These are phyloP conservation scores for Hylodesmum podocarpum DNA, from an alignment of 306 rosid genomes.

Conservation along the genomic window DNA sequence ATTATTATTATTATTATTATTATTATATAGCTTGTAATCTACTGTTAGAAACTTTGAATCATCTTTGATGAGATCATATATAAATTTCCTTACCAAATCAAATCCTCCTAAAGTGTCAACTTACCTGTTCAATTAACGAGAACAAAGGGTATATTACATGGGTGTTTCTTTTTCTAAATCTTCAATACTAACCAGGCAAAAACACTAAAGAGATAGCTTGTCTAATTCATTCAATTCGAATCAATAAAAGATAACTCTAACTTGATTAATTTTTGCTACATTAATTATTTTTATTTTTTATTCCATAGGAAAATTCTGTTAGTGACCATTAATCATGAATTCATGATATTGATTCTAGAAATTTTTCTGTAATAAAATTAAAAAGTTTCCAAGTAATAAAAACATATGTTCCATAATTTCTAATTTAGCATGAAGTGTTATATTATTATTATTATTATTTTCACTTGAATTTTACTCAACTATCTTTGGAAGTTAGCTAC, in stretches of 20 bases:
- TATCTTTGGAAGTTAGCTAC: slow-evolving; percentile 11
- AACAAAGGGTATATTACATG: too few species aligned
- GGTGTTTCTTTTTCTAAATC: background rate
- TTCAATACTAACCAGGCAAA: background rate
- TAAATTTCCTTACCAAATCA: background rate
- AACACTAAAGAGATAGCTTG: background rate
- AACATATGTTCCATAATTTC: background rate
- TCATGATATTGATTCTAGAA: background rate
- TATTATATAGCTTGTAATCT: background rate
- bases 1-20: background rate
- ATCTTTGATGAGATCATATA: background rate
- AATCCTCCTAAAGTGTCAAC: background rate
- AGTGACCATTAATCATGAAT: background rate
- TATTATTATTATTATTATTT: background rate
- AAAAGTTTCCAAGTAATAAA: background rate
- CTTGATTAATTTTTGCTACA: background rate
- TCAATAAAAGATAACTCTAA: background rate
- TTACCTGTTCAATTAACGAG: too few species aligned
- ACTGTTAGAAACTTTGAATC: background rate
- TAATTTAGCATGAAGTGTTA: background rate
- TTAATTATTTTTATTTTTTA: background rate
- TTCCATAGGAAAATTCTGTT: background rate
- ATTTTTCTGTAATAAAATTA: background rate
- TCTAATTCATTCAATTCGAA: background rate
- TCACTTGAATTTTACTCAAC: background rate